Base-by-base conservation (phyloP, 345 rosid species). In the Combretum micranthum region DNA sequence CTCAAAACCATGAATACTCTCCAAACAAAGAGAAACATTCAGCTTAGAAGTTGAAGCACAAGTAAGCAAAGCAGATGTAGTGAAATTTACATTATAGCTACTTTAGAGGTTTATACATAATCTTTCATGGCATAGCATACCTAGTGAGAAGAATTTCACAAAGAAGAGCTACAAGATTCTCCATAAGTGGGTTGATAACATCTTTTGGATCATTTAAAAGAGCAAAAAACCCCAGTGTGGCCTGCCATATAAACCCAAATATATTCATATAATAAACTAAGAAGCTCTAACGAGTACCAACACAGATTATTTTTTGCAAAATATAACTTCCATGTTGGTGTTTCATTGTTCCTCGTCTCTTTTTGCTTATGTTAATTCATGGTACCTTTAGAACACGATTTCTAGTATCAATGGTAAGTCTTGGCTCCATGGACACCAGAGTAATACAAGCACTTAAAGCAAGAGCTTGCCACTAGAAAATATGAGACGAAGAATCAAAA, bases 381-480 rank as follows among this genome's bases (percentile, higher is more conserved):
- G 67, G 57, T 68, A 92, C 98, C 98, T 92, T 92, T 80, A 92
- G 59, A 60, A 92, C 83, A 72, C 72, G 88, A 73, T 92, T 88
- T 75, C 98, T 83, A 13, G 98, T 92, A 60, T 92, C 98, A 17
- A 83, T 68, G n/a, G 95, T 86, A 67, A 92, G 76, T 73, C 84
- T 92, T 57, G 98, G 98, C 77, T 92, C 98, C 67, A 88, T 96
- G 0, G 95, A 88, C 59, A 92, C 98, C 72, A 92, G 71, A 50
- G 98, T 92, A 63, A 95, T 92, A 72, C 98, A 92, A 15, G 98
- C 98, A 69, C 76, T 92, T 62, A 92, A 72, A 72, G 98, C 98
- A 68, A 88, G 86, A 47, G 95, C 93, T 96, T 92, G 62, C 43
- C 68, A 67, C 56, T 57, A 56, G 59, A 20, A n/a, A 64, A 17